Percentiles rank a stretch among this genome's conserved stretches.
Conservation (phyloP, 371 early-diverging fungal genomes). For the Mucor indicus region DNA sequence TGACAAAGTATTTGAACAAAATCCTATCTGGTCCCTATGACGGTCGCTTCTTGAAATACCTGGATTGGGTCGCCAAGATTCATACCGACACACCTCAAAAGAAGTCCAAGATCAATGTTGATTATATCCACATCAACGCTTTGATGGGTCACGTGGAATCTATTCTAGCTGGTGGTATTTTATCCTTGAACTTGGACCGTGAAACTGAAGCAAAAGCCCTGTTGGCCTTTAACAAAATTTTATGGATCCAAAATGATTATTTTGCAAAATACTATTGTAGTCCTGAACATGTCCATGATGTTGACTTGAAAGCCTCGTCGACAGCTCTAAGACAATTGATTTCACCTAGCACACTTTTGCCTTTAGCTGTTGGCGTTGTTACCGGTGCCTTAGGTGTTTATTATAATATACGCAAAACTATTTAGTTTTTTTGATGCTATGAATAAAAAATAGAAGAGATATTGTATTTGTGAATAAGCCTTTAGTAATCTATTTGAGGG, state of each 20-base stretch:
- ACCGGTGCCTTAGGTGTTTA: conserved; percentile 26
- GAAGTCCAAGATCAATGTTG: conserved; percentile 75
- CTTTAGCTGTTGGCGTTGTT: conserved; percentile 21
- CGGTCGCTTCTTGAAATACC: conserved; percentile 65
- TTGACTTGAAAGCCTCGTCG: neutral
- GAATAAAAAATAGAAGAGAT: no score
- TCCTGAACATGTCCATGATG: conserved; percentile 6
- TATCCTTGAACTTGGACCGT: conserved; percentile 56
- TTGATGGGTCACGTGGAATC: conserved; percentile 70
- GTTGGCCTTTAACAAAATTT: conserved; percentile 76
- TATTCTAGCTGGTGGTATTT: conserved; percentile 60
- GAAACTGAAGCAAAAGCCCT: conserved; percentile 57
- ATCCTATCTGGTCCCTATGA: conserved; percentile 75
- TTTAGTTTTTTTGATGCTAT: no score
- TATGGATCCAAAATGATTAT: conserved; percentile 86
- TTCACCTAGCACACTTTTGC: conserved; percentile 4
- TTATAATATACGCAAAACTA: no score
- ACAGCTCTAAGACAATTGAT: no score
- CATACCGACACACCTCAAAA: conserved; percentile 64
- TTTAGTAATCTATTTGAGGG: no score
- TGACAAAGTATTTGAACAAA: conserved; percentile 68
- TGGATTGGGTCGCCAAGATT: conserved; percentile 74
- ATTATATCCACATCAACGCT: conserved; percentile 78
- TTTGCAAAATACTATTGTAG: conserved; percentile 75
- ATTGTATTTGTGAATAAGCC: no score